Conservation (phyloP, 202 grass and related monocot species). For the Cymbopogon flexuosus region DNA sequence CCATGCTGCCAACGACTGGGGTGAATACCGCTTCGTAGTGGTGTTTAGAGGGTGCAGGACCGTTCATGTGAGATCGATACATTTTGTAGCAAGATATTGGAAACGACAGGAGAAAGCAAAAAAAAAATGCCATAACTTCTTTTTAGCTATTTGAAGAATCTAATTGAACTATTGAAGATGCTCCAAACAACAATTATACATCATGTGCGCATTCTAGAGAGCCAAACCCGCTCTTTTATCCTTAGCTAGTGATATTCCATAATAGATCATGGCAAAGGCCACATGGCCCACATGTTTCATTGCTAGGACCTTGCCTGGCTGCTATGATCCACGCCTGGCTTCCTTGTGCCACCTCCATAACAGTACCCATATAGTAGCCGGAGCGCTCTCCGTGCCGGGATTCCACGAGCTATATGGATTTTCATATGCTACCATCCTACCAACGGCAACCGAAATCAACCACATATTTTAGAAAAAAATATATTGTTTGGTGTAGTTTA, state of each 20-base stretch:
- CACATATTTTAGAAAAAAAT: no score
- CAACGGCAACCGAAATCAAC: no score
- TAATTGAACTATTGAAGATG: background rate
- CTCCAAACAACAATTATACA: background rate
- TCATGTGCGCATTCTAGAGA: background rate
- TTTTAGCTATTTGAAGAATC: no score
- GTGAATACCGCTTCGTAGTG: background rate
- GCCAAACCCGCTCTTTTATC: background rate
- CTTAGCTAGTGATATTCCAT: background rate
- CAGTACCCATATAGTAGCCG: no score
- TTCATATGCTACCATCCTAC: no score
- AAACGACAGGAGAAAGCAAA: background rate
- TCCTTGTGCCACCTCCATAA: background rate
- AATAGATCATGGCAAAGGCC: background rate
- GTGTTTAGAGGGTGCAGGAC: no score
- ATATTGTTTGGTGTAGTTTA: no score
- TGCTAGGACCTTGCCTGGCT: background rate
- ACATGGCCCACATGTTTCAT: background rate
- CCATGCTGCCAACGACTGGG: no score
- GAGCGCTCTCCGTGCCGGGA: no score
- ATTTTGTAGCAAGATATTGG: background rate
- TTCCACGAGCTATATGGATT: no score
- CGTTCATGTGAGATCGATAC: background rate
- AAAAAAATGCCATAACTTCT: background rate
- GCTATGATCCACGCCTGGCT: no score